A percentile compares a stretch with the other conserved stretches of the same genome.
phyloP scores from a whole-genome alignment of 805 yeast species.

The Cyberlindnera mycetangii region DNA sequence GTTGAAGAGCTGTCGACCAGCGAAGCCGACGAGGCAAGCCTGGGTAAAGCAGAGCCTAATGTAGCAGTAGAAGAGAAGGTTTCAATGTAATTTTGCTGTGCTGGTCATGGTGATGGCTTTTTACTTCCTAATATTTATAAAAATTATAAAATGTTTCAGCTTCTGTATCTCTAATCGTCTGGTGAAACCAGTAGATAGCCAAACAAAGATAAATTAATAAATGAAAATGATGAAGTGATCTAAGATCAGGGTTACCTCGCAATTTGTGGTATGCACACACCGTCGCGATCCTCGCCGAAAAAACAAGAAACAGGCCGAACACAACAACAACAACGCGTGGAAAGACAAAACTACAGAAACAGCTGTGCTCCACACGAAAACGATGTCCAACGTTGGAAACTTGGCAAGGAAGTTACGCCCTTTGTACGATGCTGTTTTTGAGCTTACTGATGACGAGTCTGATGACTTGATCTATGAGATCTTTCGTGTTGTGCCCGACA shows the following conservation, averaged over 20 bases:
- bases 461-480: constrained; percentile 47
- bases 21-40: background rate
- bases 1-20: background rate
- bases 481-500: constrained; percentile 72
- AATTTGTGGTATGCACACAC: background rate
- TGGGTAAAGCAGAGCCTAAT: background rate
- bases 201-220: too few relatives aligned
- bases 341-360: too few relatives aligned
- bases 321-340: background rate
- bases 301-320: background rate
- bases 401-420: constrained; percentile 26
- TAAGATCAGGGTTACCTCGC: too few relatives aligned
- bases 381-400: background rate
- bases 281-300: background rate
- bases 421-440: constrained; percentile 37
- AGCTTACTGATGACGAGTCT: constrained; percentile 35
- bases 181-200: background rate
- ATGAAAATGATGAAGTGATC: too few relatives aligned
- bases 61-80: constrained; percentile 1
- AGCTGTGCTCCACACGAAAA: background rate
- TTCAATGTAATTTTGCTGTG: background rate
- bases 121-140: too few relatives aligned
- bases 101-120: background rate
- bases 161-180: too few relatives aligned
- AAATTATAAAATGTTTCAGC: too few relatives aligned